phyloP scores from a whole-genome alignment of 2,329 filamentous ascomycete genomes.

The Xylariaceae sp. region DNA sequence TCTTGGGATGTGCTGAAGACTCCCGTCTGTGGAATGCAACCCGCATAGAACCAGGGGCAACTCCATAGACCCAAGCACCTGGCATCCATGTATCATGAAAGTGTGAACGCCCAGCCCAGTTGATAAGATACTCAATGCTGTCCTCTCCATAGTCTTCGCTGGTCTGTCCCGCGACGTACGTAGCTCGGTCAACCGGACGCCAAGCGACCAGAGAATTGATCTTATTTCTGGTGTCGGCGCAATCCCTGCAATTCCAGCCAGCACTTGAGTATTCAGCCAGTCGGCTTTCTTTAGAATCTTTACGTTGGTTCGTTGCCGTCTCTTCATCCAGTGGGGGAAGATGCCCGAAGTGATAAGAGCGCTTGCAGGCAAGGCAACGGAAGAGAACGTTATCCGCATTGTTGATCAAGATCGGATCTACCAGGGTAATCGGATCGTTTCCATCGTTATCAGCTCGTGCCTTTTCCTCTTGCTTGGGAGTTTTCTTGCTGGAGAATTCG shows the following conservation, averaged over 20 bases:
- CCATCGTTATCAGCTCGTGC: slow-evolving; percentile 73
- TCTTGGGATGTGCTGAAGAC: slow-evolving; percentile 57
- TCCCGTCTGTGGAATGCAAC: slow-evolving; percentile 71
- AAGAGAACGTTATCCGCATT: slow-evolving; percentile 74
- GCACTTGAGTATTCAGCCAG: slow-evolving; percentile 63
- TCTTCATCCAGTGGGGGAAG: slow-evolving; percentile 49
- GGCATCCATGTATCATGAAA: slow-evolving; percentile 81
- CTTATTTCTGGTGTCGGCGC: slow-evolving; percentile 58
- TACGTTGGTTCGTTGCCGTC: slow-evolving; percentile 33
- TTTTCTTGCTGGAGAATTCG: slow-evolving; percentile 68
- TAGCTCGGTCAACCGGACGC: slow-evolving; percentile 62
- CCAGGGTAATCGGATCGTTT: slow-evolving; percentile 65
- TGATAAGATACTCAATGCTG: slow-evolving; percentile 86
- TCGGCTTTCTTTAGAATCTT: slow-evolving; percentile 53
- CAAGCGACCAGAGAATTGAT: slow-evolving; percentile 80
- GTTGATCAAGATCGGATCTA: slow-evolving; percentile 63
- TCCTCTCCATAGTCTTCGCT: slow-evolving; percentile 61
- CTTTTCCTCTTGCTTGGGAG: slow-evolving; percentile 75
- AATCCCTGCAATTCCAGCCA: slow-evolving; percentile 78
- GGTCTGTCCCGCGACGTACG: slow-evolving; percentile 47
- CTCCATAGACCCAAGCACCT: slow-evolving; percentile 81
- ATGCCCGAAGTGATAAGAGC: slow-evolving; percentile 81
- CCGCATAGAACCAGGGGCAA: slow-evolving; percentile 58
- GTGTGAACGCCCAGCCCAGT: slow-evolving; percentile 79
- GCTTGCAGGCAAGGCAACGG: slow-evolving; percentile 70